A percentile compares a stretch with the other conserved stretches of the same genome.
Evolutionary conservation across 2,329 filamentous ascomycete species (phyloP).

Genomic region (Alternaria tenuissima): DNA sequence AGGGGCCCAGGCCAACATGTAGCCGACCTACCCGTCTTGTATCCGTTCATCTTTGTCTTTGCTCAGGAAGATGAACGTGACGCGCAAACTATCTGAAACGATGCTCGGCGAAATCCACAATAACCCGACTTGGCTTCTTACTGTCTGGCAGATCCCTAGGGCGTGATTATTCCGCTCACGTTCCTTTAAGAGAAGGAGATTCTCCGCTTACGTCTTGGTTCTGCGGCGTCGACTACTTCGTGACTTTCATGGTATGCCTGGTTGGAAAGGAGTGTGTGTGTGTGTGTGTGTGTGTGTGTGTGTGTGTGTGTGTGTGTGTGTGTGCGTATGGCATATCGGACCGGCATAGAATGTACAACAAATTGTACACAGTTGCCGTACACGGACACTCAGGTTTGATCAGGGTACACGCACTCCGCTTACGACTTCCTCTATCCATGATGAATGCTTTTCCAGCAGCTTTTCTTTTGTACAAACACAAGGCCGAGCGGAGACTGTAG

Average conservation of each 20-base stretch:
- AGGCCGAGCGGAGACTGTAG: neutral
- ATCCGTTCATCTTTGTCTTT: neutral
- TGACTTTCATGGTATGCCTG: neutral
- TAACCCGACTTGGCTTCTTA: neutral
- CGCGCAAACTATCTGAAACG: conserved; percentile 1
- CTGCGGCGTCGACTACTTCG: neutral
- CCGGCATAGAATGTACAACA: neutral
- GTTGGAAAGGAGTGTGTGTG: neutral
- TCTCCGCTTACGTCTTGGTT: neutral
- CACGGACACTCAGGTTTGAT: neutral
- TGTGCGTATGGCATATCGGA: neutral
- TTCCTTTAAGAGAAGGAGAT: neutral
- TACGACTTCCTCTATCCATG: neutral
- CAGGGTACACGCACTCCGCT: neutral
- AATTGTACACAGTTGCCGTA: neutral
- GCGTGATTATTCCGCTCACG: neutral
- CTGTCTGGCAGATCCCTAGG: neutral
- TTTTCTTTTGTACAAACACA: neutral
- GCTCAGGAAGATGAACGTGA: neutral
- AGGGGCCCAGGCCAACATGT: neutral
- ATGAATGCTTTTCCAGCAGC: neutral
- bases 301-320: too few relatives aligned
- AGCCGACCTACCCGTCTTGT: conserved; percentile 15
- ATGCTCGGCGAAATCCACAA: conserved; percentile 1
- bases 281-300: too few relatives aligned